phyloP scores from a whole-genome alignment of 2,329 filamentous ascomycete species.

The Arthrinium phaeospermum region DNA sequence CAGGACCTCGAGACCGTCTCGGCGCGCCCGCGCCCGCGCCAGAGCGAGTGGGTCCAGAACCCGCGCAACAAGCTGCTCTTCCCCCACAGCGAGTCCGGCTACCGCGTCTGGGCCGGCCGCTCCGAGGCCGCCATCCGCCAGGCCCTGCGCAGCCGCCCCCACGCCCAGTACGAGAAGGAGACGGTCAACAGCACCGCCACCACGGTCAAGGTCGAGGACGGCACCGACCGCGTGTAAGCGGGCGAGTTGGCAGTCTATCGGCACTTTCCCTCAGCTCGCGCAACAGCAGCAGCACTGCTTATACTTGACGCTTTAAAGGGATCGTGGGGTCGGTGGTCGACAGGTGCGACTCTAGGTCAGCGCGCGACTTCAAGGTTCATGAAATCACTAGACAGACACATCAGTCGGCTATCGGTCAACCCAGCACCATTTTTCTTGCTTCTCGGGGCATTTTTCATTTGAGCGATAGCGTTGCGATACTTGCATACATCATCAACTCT shows the following conservation, averaged over 20 bases:
- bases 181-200: constrained; percentile 10
- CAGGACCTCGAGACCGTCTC: constrained; percentile 70
- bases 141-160: constrained; percentile 36
- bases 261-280: too few relatives aligned
- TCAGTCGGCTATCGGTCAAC: neutral
- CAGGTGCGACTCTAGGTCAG: neutral
- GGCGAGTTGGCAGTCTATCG: too few relatives aligned
- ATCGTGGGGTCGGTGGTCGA: too few relatives aligned
- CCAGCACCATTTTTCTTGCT: neutral
- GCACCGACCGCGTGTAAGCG: neutral
- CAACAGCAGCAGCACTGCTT: too few relatives aligned
- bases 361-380: neutral
- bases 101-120: constrained; percentile 37
- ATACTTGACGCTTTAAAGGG: too few relatives aligned
- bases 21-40: constrained; percentile 56
- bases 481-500: neutral
- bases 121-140: constrained; percentile 36
- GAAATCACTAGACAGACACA: neutral
- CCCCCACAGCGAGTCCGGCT: constrained; percentile 46
- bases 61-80: constrained; percentile 57
- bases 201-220: constrained; percentile 2
- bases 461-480: constrained; percentile 8
- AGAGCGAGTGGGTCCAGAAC: constrained; percentile 54
- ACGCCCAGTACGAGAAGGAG: constrained; percentile 1
- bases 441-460: neutral